phyloP scores from a whole-genome alignment of 805 yeast species.

The Lachancea nothofagi region DNA sequence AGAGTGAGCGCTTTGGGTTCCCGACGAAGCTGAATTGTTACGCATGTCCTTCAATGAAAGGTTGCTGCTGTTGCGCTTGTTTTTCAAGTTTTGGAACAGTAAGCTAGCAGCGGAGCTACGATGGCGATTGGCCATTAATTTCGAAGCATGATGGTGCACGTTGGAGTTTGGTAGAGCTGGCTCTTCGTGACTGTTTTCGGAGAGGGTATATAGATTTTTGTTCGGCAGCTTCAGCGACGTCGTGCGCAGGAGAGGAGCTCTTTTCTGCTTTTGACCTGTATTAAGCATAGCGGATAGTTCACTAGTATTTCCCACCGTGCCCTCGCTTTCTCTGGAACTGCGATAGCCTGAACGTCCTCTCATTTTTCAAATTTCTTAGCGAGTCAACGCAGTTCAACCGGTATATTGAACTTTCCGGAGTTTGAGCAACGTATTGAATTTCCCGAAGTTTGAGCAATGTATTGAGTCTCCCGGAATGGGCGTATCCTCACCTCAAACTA shows the following conservation, averaged over 20 bases:
- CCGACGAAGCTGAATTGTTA: neutral
- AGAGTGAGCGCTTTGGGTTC: neutral
- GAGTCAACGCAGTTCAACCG: no score
- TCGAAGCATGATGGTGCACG: slow-evolving; percentile 5
- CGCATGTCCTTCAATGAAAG: slow-evolving; percentile 5
- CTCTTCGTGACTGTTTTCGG: slow-evolving; percentile 13
- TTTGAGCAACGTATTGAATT: no score
- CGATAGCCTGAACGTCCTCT: slow-evolving; percentile 6
- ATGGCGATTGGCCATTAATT: slow-evolving; percentile 10
- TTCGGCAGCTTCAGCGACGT: slow-evolving; percentile 8
- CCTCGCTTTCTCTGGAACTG: neutral
- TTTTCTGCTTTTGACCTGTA: slow-evolving; percentile 2
- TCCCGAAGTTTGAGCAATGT: no score
- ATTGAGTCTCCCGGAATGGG: no score
- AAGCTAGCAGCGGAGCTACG: slow-evolving; percentile 15
- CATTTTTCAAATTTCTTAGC: neutral
- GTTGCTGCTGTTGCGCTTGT: slow-evolving; percentile 7
- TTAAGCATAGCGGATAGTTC: slow-evolving; percentile 12
- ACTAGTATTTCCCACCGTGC: slow-evolving; percentile 2
- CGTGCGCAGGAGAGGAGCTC: slow-evolving; percentile 7
- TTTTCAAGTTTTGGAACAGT: slow-evolving; percentile 14
- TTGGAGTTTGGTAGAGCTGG: slow-evolving; percentile 10
- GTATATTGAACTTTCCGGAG: no score
- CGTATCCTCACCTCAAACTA: no score
- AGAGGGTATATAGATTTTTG: slow-evolving; percentile 13